Evolutionary conservation across 2,329 filamentous ascomycete species (phyloP).

Genomic region (Diaporthe longicolla): DNA sequence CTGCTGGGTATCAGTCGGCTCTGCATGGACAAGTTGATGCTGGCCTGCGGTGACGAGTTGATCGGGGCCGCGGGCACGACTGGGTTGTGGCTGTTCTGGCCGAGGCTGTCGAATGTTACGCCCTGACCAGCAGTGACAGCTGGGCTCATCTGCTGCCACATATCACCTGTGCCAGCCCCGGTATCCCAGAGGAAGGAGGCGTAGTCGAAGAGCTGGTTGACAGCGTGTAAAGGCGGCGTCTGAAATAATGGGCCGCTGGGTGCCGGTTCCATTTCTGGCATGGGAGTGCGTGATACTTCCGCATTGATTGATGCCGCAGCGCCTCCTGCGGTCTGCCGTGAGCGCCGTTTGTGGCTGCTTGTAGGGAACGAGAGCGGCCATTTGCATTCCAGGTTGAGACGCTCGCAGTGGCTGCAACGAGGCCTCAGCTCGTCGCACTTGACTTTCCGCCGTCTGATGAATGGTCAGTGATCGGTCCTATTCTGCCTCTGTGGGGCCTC

Average conservation of each 20-base stretch:
- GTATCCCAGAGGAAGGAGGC: conserved; percentile 65
- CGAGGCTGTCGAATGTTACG: neutral
- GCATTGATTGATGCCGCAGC: conserved; percentile 14
- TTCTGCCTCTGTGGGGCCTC: neutral
- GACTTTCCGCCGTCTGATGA: conserved; percentile 64
- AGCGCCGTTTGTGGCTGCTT: conserved; percentile 17
- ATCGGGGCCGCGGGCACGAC: conserved; percentile 2
- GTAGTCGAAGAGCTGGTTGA: conserved; percentile 62
- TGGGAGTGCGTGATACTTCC: conserved; percentile 34
- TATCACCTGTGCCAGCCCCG: conserved; percentile 45
- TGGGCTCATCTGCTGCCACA: conserved; percentile 52
- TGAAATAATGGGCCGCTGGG: conserved; percentile 32
- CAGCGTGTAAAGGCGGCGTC: conserved; percentile 45
- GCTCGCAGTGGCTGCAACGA: conserved; percentile 66
- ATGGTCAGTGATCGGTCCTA: conserved; percentile 31
- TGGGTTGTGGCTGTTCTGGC: conserved; percentile 8
- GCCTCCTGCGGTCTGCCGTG: conserved; percentile 22
- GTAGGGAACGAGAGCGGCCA: conserved; percentile 55
- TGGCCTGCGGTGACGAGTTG: conserved; percentile 24
- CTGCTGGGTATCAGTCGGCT: conserved; percentile 5
- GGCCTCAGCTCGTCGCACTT: conserved; percentile 68
- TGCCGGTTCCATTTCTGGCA: conserved; percentile 30
- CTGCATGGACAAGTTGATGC: conserved; percentile 26
- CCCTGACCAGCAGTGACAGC: conserved; percentile 17
- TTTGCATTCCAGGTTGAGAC: conserved; percentile 66